Conservation (phyloP, 495 filamentous ascomycete genomes). For the Monascus purpureus region DNA sequence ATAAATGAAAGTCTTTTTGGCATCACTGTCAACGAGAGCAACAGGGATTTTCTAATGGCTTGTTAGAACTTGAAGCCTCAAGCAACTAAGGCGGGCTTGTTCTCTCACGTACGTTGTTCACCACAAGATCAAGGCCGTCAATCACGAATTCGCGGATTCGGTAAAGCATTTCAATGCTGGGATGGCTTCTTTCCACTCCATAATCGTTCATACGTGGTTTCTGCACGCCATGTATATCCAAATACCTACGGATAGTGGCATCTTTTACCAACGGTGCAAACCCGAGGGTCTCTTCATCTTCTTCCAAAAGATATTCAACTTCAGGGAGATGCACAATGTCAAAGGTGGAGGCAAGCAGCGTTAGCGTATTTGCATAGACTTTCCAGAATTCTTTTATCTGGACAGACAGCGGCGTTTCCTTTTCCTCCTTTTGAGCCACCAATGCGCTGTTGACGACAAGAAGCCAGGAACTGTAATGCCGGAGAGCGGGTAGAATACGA, state of each 20-base stretch:
- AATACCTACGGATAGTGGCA: constrained; percentile 34
- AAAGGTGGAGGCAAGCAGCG: constrained; percentile 48
- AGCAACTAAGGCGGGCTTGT: neutral
- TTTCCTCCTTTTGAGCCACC: constrained; percentile 37
- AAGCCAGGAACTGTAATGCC: constrained; percentile 66
- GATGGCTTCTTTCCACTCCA: constrained; percentile 42
- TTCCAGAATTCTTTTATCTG: constrained; percentile 58
- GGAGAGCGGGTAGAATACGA: constrained; percentile 53
- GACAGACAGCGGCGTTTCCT: constrained; percentile 40
- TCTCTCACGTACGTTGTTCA: constrained; percentile 31
- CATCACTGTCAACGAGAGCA: constrained; percentile 29
- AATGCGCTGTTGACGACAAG: constrained; percentile 35
- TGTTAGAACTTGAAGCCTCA: constrained; percentile 3
- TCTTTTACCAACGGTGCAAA: constrained; percentile 51
- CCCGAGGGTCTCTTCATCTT: constrained; percentile 64
- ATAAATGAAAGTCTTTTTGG: constrained; percentile 40
- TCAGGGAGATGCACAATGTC: constrained; percentile 39
- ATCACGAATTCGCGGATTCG: constrained; percentile 53
- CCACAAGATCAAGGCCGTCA: constrained; percentile 46
- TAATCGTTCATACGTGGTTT: constrained; percentile 44
- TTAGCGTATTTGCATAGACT: constrained; percentile 52
- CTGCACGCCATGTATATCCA: constrained; percentile 20
- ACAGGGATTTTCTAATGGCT: constrained; percentile 28
- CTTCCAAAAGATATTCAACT: constrained; percentile 57
- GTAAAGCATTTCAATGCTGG: constrained; percentile 57